A percentile compares a stretch with the other conserved stretches of the same genome.
Conservation (phyloP, 2,329 filamentous ascomycete genomes). For the Aspergillus texensis region DNA sequence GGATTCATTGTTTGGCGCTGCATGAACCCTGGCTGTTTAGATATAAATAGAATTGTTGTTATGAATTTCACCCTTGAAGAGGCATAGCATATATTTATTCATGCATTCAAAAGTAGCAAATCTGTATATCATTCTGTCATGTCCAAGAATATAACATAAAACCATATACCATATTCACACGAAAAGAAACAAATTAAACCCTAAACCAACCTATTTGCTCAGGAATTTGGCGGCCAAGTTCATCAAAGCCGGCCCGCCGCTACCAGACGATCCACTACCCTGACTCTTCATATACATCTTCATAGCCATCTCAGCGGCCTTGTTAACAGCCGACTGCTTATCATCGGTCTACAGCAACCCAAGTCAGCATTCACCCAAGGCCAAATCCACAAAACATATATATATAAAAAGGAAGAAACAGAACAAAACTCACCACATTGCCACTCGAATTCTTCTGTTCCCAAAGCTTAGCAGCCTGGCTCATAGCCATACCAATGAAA, state of each 20-base stretch:
- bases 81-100: not conserved
- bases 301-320: slow-evolving; percentile 82
- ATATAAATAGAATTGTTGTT: slow-evolving; percentile 3
- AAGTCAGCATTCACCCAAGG: slow-evolving; percentile 11
- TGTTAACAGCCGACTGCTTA: slow-evolving; percentile 78
- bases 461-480: slow-evolving; percentile 78
- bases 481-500: slow-evolving; percentile 85
- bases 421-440: slow-evolving; percentile 50
- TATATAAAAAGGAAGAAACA: slow-evolving; percentile 6
- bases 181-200: not conserved
- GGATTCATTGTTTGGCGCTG: slow-evolving; percentile 4
- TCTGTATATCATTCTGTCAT: not conserved
- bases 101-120: not conserved
- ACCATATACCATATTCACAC: slow-evolving; percentile 5
- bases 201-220: slow-evolving; percentile 6
- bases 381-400: slow-evolving; percentile 5
- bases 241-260: slow-evolving; percentile 57
- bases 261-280: slow-evolving; percentile 52
- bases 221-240: slow-evolving; percentile 65
- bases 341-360: slow-evolving; percentile 53
- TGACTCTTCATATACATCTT: slow-evolving; percentile 90
- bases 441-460: slow-evolving; percentile 61
- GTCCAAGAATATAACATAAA: not conserved
- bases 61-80: not conserved
- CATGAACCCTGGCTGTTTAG: slow-evolving; percentile 6